A percentile compares a stretch with the other conserved stretches of the same genome.
phyloP scores from a whole-genome alignment of 2,329 filamentous ascomycete species.

The Drechslerella coelobrocha region DNA sequence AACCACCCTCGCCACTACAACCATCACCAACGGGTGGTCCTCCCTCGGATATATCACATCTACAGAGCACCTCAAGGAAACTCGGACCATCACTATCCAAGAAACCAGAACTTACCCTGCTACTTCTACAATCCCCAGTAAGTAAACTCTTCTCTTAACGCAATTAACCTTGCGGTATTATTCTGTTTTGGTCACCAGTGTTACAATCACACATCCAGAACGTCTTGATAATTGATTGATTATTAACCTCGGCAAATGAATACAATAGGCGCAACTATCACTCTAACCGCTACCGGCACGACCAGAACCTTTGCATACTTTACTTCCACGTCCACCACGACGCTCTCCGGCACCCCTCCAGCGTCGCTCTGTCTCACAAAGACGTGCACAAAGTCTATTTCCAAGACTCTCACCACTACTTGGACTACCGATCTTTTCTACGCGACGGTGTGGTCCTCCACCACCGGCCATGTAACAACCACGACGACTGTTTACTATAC shows the following conservation, averaged over 20 bases:
- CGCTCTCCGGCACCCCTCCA: slow-evolving; percentile 21
- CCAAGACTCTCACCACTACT: slow-evolving; percentile 19
- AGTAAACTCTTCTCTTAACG: neutral
- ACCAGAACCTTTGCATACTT: slow-evolving; percentile 25
- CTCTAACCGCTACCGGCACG: neutral
- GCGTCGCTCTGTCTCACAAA: slow-evolving; percentile 25
- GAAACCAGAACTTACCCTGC: slow-evolving; percentile 24
- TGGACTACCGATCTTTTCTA: slow-evolving; percentile 24
- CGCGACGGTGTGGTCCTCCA: slow-evolving; percentile 21
- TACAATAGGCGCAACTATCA: slow-evolving; percentile 2
- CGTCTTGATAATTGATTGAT: neutral
- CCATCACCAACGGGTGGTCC: slow-evolving; percentile 15
- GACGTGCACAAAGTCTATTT: slow-evolving; percentile 15
- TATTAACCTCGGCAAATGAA: neutral
- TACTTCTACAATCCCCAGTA: slow-evolving; percentile 15
- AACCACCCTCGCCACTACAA: slow-evolving; percentile 22
- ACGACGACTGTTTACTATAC: slow-evolving; percentile 25
- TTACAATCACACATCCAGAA: neutral
- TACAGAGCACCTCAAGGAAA: slow-evolving; percentile 22
- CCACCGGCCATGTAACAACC: slow-evolving; percentile 30
- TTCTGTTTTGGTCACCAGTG: neutral
- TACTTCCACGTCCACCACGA: slow-evolving; percentile 10
- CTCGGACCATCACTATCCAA: slow-evolving; percentile 17
- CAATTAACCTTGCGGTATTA: neutral
- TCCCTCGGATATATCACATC: slow-evolving; percentile 30